Evolutionary conservation across 208 protist species (phyloP).

Genomic region (Acanthamoeba castellanii): DNA sequence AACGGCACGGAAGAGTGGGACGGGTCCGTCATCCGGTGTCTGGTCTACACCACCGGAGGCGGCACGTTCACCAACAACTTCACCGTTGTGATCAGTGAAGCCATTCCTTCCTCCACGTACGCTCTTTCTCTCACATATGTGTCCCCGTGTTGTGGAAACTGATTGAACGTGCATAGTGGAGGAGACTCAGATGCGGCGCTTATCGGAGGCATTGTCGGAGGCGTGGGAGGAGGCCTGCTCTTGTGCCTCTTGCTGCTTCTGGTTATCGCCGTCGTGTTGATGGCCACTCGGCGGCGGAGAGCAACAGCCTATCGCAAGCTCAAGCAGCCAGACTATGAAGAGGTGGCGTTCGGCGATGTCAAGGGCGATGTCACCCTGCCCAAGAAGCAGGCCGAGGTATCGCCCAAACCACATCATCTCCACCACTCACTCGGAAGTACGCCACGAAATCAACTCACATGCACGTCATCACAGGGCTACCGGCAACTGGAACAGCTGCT

Average conservation of each 20-base stretch:
- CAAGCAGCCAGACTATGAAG: background rate
- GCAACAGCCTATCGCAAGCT: background rate
- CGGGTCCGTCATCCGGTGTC: background rate
- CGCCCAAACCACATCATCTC: background rate
- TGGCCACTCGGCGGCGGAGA: background rate
- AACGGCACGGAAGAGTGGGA: background rate
- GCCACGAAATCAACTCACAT: background rate
- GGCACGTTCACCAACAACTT: background rate
- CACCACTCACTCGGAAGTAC: background rate
- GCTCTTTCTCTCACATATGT: background rate
- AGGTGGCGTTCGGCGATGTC: background rate
- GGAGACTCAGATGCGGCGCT: background rate
- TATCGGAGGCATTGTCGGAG: background rate
- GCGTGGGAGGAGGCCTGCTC: background rate
- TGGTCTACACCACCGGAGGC: background rate
- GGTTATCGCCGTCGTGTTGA: background rate
- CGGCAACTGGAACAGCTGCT: background rate
- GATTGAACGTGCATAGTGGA: background rate
- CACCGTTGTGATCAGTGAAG: background rate
- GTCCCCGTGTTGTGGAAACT: background rate
- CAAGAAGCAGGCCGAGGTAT: constrained; percentile 31
- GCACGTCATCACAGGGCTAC: background rate
- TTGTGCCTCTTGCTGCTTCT: background rate
- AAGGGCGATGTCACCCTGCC: background rate
- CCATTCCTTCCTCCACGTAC: background rate